A percentile compares a stretch with the other conserved stretches of the same genome.
Conservation (phyloP, 1,284 basidiomycete species). For the Austroboletus niveus region DNA sequence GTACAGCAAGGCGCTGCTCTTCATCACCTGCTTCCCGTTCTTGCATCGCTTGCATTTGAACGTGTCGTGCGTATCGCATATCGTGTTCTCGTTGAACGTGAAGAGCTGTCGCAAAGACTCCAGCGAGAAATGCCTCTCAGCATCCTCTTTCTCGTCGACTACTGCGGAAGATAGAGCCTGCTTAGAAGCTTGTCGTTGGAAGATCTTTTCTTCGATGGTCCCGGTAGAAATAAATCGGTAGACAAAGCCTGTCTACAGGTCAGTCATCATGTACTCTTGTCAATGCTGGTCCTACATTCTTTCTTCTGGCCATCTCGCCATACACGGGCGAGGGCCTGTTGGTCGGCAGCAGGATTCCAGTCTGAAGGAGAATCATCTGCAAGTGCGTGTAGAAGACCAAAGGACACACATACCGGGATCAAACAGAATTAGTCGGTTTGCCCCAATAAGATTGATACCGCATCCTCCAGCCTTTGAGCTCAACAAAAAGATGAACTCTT, state of each 20-base stretch:
- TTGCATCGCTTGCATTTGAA: constrained; percentile 98
- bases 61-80: constrained; percentile 94
- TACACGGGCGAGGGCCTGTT: constrained; percentile 96
- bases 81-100: constrained; percentile 84
- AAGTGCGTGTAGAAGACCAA: neutral
- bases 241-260: constrained; percentile 72
- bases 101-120: constrained; percentile 92
- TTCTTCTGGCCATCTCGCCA: constrained; percentile 99
- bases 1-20: constrained; percentile 86
- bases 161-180: constrained; percentile 96
- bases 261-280: constrained; percentile 5
- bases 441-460: constrained; percentile 97
- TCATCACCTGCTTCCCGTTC: constrained; percentile 81
- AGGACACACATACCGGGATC: constrained; percentile 70
- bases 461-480: constrained; percentile 98
- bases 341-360: constrained; percentile 98
- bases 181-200: constrained; percentile 94
- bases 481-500: constrained; percentile 94
- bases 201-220: constrained; percentile 99
- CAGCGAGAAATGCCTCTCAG: constrained; percentile 92
- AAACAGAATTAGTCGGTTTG: constrained; percentile 93
- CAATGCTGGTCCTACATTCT: constrained; percentile 66
- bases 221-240: constrained; percentile 98
- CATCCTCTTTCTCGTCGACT: constrained; percentile 95
- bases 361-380: constrained; percentile 47